Conservation (phyloP, 1,284 basidiomycete genomes). For the Pseudozyma sp. region DNA sequence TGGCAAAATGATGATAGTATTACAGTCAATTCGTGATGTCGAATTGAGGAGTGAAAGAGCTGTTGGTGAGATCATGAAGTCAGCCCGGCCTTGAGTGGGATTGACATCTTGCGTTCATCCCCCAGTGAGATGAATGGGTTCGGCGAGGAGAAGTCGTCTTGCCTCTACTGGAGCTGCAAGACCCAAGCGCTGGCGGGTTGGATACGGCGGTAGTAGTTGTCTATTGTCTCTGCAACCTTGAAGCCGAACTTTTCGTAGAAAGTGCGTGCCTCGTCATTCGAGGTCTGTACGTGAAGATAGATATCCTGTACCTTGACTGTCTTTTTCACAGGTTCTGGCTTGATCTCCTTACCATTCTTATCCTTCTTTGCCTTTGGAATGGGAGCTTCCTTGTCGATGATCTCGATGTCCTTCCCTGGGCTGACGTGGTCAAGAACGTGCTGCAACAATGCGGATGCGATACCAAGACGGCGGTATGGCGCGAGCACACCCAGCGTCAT, state of each 20-base stretch:
- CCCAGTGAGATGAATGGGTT: too few relatives aligned
- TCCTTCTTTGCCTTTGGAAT: slow-evolving; percentile 39
- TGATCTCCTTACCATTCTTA: slow-evolving; percentile 57
- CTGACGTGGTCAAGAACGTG: slow-evolving; percentile 65
- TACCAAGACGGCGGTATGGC: slow-evolving; percentile 70
- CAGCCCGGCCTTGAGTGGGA: too few relatives aligned
- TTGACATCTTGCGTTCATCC: too few relatives aligned
- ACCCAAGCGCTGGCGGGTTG: slow-evolving; percentile 69
- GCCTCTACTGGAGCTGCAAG: slow-evolving; percentile 51
- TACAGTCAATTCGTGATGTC: too few relatives aligned
- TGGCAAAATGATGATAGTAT: too few relatives aligned
- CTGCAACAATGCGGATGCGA: slow-evolving; percentile 66
- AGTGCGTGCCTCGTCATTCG: slow-evolving; percentile 66
- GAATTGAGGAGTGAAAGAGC: too few relatives aligned
- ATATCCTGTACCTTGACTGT: slow-evolving; percentile 57
- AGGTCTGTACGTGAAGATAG: slow-evolving; percentile 70
- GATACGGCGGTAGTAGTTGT: slow-evolving; percentile 65
- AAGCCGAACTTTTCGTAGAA: slow-evolving; percentile 70
- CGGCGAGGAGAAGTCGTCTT: too few relatives aligned
- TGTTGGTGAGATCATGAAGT: too few relatives aligned
- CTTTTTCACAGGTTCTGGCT: slow-evolving; percentile 36
- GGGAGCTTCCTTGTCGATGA: slow-evolving; percentile 34
- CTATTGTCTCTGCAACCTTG: slow-evolving; percentile 56
- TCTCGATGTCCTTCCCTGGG: slow-evolving; percentile 54
- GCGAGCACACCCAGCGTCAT: slow-evolving; percentile 70